These are phyloP conservation scores for Colletotrichum phormii DNA, from an alignment of 2,329 filamentous ascomycete species.

Conservation along the genomic window DNA sequence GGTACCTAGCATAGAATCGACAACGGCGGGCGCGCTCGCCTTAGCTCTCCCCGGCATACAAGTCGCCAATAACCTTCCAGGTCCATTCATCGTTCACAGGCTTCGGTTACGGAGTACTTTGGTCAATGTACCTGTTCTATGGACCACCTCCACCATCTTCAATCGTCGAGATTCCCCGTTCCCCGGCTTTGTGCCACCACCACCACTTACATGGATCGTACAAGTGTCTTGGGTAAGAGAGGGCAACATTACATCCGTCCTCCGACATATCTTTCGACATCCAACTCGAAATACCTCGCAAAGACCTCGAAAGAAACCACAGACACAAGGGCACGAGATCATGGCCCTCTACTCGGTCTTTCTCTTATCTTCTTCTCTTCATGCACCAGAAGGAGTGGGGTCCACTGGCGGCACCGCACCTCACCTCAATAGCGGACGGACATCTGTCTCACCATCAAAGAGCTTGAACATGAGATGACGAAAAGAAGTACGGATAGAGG, in stretches of 20 bases:
- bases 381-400: slow-evolving; percentile 14
- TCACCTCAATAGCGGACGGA: not conserved
- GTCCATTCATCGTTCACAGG: not conserved
- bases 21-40: not conserved
- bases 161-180: not conserved
- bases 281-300: not conserved
- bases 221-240: no score
- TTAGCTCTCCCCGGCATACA: not conserved
- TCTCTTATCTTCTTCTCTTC: not conserved
- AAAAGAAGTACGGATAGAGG: not conserved
- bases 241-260: not conserved
- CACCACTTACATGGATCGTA: no score
- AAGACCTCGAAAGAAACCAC: not conserved
- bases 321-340: not conserved
- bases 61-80: not conserved
- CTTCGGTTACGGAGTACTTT: not conserved
- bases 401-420: not conserved
- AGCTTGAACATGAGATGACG: slow-evolving; percentile 25
- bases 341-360: not conserved
- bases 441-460: slow-evolving; percentile 32
- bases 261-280: not conserved
- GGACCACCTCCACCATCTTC: not conserved
- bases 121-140: not conserved
- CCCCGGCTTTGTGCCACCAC: not conserved
- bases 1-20: not conserved